phyloP scores from a whole-genome alignment of 768 basidiomycete genomes.

The Leucocoprinus birnbaumii region DNA sequence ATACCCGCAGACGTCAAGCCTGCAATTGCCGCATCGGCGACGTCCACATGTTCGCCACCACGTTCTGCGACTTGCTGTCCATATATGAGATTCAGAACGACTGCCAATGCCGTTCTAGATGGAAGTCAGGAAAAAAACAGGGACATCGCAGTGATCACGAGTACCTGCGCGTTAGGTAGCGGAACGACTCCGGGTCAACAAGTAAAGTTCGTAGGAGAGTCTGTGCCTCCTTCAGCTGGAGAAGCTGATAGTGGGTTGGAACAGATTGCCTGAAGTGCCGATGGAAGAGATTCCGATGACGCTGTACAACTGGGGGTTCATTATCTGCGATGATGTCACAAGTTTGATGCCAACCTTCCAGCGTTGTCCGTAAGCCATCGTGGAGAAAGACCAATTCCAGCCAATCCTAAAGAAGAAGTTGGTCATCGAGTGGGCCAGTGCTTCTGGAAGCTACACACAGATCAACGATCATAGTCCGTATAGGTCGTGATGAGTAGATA shows the following conservation, averaged over 20 bases:
- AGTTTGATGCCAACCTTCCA: slow-evolving; percentile 18
- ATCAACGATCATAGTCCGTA: slow-evolving; percentile 38
- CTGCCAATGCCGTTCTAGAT: slow-evolving; percentile 31
- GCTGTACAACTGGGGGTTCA: slow-evolving; percentile 22
- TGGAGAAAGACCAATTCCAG: slow-evolving; percentile 44
- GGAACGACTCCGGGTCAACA: slow-evolving; percentile 31
- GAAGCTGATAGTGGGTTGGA: slow-evolving; percentile 22
- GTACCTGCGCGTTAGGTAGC: slow-evolving; percentile 33
- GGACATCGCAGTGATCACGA: not conserved
- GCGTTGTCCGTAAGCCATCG: slow-evolving; percentile 20
- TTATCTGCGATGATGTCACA: slow-evolving; percentile 16
- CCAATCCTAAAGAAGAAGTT: slow-evolving; percentile 33
- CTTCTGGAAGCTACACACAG: slow-evolving; percentile 27
- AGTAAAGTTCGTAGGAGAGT: slow-evolving; percentile 34
- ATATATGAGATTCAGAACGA: slow-evolving; percentile 39
- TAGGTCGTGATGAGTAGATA: slow-evolving; percentile 43
- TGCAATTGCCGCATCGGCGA: slow-evolving; percentile 36
- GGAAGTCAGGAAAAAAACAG: not conserved
- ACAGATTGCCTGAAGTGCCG: slow-evolving; percentile 30
- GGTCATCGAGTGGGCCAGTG: not conserved
- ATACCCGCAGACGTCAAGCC: slow-evolving; percentile 33
- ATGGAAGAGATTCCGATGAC: slow-evolving; percentile 35
- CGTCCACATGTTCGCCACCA: slow-evolving; percentile 36
- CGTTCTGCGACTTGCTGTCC: slow-evolving; percentile 31
- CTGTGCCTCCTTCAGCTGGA: slow-evolving; percentile 33